Conservation (phyloP, 202 grass and related monocot genomes). For the Setaria italica region DNA sequence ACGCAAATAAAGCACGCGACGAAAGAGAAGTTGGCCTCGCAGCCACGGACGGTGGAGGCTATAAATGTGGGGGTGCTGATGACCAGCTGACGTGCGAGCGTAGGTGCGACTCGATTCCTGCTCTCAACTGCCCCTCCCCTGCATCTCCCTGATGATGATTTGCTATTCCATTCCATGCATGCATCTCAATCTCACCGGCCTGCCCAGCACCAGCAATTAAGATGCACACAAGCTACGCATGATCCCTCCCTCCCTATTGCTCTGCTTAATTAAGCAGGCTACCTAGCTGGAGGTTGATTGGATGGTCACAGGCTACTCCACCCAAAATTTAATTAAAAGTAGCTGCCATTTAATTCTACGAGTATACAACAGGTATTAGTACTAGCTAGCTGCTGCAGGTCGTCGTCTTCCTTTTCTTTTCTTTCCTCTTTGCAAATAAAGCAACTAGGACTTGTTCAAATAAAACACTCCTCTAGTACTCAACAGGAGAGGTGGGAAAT, state of each 20-base stretch:
- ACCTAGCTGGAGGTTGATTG: conserved; percentile 15
- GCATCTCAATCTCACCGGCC: background rate
- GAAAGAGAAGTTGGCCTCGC: too few species aligned
- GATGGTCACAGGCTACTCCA: conserved; percentile 2
- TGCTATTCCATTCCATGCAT: conserved; percentile 6
- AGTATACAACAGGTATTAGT: too few species aligned
- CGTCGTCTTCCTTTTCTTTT: too few species aligned
- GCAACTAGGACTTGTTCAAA: too few species aligned
- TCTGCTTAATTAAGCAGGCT: background rate
- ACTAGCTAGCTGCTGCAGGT: too few species aligned
- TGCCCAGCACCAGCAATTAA: conserved; percentile 3
- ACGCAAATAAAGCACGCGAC: too few species aligned
- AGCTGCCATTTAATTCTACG: background rate
- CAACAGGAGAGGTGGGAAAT: background rate
- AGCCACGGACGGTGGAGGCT: too few species aligned
- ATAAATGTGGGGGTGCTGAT: too few species aligned
- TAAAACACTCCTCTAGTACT: too few species aligned
- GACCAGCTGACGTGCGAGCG: too few species aligned
- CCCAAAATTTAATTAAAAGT: conserved; percentile 24
- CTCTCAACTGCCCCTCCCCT: background rate
- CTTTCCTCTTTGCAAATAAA: too few species aligned
- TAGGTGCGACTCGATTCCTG: too few species aligned
- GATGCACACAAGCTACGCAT: conserved; percentile 25
- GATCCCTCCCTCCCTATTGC: background rate
- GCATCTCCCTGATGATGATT: background rate